Evolutionary conservation across 257 asterid species (phyloP), one percentile per base, ranked within the genome.

Genomic region (Przewalskia tangutica): DNA sequence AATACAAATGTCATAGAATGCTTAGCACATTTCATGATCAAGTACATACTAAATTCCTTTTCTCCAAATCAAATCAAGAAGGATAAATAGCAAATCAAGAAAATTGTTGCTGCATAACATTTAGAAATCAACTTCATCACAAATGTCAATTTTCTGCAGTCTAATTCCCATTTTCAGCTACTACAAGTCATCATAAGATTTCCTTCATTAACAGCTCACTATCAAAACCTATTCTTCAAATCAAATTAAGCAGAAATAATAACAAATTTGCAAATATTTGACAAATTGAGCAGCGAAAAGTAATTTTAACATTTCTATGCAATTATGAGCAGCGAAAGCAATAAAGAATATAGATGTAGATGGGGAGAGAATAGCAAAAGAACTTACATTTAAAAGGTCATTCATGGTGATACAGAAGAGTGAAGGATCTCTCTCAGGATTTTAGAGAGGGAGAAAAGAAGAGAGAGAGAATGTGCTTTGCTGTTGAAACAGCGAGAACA

Each of bases 331-430:
- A 77, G 23, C 23, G 2, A 9, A 27, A 63, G 44, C 23, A 12
- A 54, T 17, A 5, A 56, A 17, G n/a, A 17, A 56, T 11, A 55
- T 56, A 14, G 62, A 56, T 17, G 23, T 56, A 6, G 8, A 17
- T n/a, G 62, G 23, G 23, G 23, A 17, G 53, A 46, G 9, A 46
- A 1, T 7, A 42, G 48, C 48, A 11, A 7, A 68, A 70, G 55
- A 81, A 82, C 84, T 82, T 86, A 91, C 97, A 87, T 93, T 54
- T 88, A 93, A 85, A 77, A 93, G 97, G 86, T 93, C 94, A 60
- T 93, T 93, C 97, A 92, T 93, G 65, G 14, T 83, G 91, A 83
- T 60, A 80, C 71, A 36, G 56, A 80, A 81, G 79, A 77, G 63
- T 77, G 71, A 83, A 78, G 82, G 81, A 84, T 78, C 83, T 34